Evolutionary conservation across 306 rosid genomes (phyloP).

Genomic region (Gillenia trifoliata): DNA sequence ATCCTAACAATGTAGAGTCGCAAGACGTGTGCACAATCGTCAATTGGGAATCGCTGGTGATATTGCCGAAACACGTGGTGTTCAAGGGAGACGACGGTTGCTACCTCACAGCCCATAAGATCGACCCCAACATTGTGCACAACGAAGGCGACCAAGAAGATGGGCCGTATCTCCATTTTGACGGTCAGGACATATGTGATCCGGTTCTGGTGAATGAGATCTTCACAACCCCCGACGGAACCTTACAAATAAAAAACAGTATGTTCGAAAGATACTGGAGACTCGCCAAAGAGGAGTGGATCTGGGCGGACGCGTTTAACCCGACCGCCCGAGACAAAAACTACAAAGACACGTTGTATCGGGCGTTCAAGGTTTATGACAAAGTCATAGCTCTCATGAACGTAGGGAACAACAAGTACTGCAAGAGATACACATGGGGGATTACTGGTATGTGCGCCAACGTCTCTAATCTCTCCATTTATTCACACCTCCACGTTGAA

Average conservation of each 20-base stretch:
- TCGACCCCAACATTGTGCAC: neutral
- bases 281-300: conserved; percentile 1
- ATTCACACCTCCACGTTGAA: neutral
- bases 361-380: neutral
- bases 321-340: neutral
- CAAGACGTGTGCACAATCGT: neutral
- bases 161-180: conserved; percentile 4
- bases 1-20: neutral
- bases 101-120: neutral
- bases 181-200: neutral
- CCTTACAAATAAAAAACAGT: neutral
- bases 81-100: conserved; percentile 10
- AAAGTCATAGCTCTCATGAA: conserved; percentile 6
- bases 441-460: neutral
- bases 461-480: neutral
- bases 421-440: neutral
- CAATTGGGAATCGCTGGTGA: conserved; percentile 13
- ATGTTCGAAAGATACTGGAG: neutral
- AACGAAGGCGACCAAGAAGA: neutral
- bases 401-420: conserved; percentile 1
- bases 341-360: neutral
- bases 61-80: conserved; percentile 12
- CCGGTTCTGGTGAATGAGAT: neutral
- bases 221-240: neutral
- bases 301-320: neutral